Evolutionary conservation across 1,139 yeast species (phyloP).

Genomic region (Saccharomyces hybrid): DNA sequence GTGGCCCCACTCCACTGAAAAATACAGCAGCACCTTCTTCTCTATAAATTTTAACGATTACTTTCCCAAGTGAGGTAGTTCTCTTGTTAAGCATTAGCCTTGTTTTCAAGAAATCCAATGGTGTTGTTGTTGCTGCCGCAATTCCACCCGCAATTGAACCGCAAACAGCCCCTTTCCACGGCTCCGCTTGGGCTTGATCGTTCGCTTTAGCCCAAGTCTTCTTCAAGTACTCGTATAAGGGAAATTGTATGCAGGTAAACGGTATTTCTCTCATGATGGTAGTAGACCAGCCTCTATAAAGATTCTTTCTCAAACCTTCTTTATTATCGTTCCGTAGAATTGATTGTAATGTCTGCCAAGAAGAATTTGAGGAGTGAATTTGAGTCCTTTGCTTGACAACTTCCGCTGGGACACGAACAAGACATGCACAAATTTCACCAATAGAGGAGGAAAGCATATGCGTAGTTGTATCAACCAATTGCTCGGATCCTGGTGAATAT

Average conservation of each 20-base stretch:
- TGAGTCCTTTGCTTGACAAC: slow-evolving; percentile 94
- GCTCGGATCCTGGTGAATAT: slow-evolving; percentile 21
- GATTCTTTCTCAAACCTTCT: slow-evolving; percentile 68
- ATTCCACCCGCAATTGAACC: slow-evolving; percentile 93
- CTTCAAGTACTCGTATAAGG: slow-evolving; percentile 80
- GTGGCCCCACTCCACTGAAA: slow-evolving; percentile 79
- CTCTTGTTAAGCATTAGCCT: slow-evolving; percentile 70
- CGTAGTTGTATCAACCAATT: slow-evolving; percentile 36
- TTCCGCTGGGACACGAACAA: slow-evolving; percentile 93
- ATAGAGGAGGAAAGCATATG: slow-evolving; percentile 85
- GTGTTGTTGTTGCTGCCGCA: slow-evolving; percentile 92
- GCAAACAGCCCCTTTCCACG: slow-evolving; percentile 81
- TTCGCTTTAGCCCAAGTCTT: slow-evolving; percentile 40
- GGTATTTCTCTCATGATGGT: slow-evolving; percentile 94
- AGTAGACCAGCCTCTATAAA: slow-evolving; percentile 88
- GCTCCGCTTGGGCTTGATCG: slow-evolving; percentile 37
- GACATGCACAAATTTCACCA: slow-evolving; percentile 90
- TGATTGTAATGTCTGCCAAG: slow-evolving; percentile 57
- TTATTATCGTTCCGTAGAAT: slow-evolving; percentile 56
- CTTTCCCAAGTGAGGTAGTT: slow-evolving; percentile 39
- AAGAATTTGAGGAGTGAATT: slow-evolving; percentile 44
- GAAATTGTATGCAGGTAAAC: slow-evolving; percentile 90
- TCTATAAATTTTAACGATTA: slow-evolving; percentile 42
- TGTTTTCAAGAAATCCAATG: slow-evolving; percentile 86
- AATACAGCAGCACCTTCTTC: slow-evolving; percentile 69